Conservation (phyloP, 768 basidiomycete species). For the Boletus tomentosulus region DNA sequence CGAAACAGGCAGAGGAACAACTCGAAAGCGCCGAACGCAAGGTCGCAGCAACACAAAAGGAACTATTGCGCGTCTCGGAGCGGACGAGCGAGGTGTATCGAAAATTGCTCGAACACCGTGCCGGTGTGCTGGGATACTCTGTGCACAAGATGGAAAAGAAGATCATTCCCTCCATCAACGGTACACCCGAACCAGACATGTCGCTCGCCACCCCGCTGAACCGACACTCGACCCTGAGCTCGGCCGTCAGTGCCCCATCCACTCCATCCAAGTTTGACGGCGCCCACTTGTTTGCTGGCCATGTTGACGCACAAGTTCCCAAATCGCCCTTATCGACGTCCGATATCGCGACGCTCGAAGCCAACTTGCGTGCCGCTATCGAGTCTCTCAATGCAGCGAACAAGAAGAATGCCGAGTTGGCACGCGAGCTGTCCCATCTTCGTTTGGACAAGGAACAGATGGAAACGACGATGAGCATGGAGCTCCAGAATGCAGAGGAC, state of each 20-base stretch:
- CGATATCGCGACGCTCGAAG: conserved; percentile 54
- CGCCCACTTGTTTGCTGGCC: conserved; percentile 81
- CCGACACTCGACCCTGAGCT: conserved; percentile 49
- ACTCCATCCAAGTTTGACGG: conserved; percentile 70
- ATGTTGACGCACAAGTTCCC: conserved; percentile 58
- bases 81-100: conserved; percentile 59
- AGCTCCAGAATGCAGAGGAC: conserved; percentile 64
- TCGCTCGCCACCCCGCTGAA: conserved; percentile 54
- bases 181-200: conserved; percentile 33
- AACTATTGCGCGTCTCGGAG: conserved; percentile 64
- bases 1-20: conserved; percentile 66
- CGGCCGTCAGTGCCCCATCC: conserved; percentile 40
- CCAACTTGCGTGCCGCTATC: conserved; percentile 59
- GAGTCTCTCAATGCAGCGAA: conserved; percentile 54
- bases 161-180: conserved; percentile 29
- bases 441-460: conserved; percentile 66
- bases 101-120: conserved; percentile 74
- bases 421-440: conserved; percentile 57
- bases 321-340: conserved; percentile 40
- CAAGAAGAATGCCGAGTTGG: conserved; percentile 58
- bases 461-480: conserved; percentile 60
- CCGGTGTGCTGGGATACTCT: conserved; percentile 72
- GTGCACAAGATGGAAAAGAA: conserved; percentile 66
- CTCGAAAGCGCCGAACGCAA: conserved; percentile 71
- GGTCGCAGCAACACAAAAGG: conserved; percentile 65